Base-by-base conservation (phyloP, 495 filamentous ascomycete genomes). In the Clavariopsis aquatica region DNA sequence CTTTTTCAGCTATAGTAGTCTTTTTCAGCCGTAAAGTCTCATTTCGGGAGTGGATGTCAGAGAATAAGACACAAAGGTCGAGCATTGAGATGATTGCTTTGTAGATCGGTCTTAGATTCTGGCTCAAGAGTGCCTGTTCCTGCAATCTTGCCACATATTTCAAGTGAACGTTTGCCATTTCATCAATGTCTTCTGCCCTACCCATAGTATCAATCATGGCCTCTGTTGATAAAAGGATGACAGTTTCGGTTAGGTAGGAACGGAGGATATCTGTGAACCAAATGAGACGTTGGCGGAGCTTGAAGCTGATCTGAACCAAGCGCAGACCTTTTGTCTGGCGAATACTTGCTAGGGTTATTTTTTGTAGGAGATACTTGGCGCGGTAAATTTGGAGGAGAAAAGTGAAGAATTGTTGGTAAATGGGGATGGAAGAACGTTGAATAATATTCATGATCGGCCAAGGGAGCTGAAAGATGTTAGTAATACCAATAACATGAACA, bases 391-490 rank as follows among this genome's bases (percentile, higher is more conserved):
- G 93, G 27, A 93, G 81, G 0, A 95, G 79, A 31, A 96, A 85
- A 0, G 80, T 86, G 64, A 89, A 91, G 17, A 92, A 77, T 1
- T 80, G 76, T 64, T 89, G 87, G 72, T 96, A 96, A 0, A 78
- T 77, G 0, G 71, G 55, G 26, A 93, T 80, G 0, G 85, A 82
- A 3, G 81, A 76, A 24, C 82, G 81, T 0, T 81, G 83, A 49
- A 96, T 80, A 23, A 97, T 84, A 52, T 96, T 94, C 34, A 87
- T 88, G n/a, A 96, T 80, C 0, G 92, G 86, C 93, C 93, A 96
- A 8, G 89, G 84, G 2, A 97, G 79, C 51, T 75, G 24, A 12
- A 68, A 8, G 7, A 58, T 27, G 22, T 28, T 63, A 62, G 51
- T 19, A n/a, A 12, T 57, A 34, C 26, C 1, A 10, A 38, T 10